These are phyloP conservation scores for Heterobasidion annosum DNA, from an alignment of 1,284 basidiomycete species.

Conservation along the genomic window DNA sequence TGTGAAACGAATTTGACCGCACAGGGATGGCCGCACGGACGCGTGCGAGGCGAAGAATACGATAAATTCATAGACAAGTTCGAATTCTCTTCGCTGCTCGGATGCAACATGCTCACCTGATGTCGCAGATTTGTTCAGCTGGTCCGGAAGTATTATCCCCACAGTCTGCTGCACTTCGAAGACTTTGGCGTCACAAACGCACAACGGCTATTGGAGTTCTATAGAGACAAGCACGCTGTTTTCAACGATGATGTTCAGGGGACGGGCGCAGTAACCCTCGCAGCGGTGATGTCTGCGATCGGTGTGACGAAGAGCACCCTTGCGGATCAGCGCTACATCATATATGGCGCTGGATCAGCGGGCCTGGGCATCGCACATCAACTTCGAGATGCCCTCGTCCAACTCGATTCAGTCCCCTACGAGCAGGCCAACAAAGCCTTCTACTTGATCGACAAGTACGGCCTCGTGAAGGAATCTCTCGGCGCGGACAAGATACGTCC, in stretches of 20 bases:
- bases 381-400: slow-evolving; percentile 68
- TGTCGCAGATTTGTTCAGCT: slow-evolving; percentile 30
- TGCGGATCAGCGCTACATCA: slow-evolving; percentile 66
- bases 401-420: slow-evolving; percentile 43
- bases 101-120: slow-evolving; percentile 16
- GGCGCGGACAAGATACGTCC: slow-evolving; percentile 38
- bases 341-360: slow-evolving; percentile 79
- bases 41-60: slow-evolving; percentile 59
- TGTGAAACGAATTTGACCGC: neutral
- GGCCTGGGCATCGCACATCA: slow-evolving; percentile 73
- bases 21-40: slow-evolving; percentile 58
- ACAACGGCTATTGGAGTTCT: slow-evolving; percentile 59
- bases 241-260: slow-evolving; percentile 86
- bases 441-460: slow-evolving; percentile 57
- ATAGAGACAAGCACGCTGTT: slow-evolving; percentile 55
- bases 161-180: slow-evolving; percentile 64
- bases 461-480: slow-evolving; percentile 44
- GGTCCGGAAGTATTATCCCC: slow-evolving; percentile 33
- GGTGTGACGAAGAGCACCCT: slow-evolving; percentile 65
- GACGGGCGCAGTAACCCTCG: slow-evolving; percentile 79
- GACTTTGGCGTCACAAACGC: slow-evolving; percentile 77
- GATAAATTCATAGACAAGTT: slow-evolving; percentile 64
- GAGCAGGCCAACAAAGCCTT: slow-evolving; percentile 59
- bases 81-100: slow-evolving; percentile 6
- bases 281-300: slow-evolving; percentile 67